These are phyloP conservation scores for Ogataea corticis DNA, from an alignment of 805 yeast genomes.

Conservation along the genomic window DNA sequence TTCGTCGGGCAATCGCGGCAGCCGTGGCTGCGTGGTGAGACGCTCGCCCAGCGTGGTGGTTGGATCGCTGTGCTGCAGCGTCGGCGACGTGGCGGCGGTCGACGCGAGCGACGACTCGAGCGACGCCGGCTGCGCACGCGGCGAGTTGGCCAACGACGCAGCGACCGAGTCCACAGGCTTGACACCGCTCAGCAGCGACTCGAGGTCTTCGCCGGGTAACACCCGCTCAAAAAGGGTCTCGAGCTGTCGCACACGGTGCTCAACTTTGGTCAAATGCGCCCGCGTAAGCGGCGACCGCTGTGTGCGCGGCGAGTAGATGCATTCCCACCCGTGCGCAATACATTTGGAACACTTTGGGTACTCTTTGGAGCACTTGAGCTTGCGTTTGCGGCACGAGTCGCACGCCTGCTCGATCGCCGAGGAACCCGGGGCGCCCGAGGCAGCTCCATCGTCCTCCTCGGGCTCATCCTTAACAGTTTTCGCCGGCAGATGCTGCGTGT, in stretches of 20 bases:
- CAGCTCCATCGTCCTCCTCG: not conserved
- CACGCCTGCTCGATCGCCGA: conserved; percentile 59
- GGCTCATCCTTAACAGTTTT: conserved; percentile 5
- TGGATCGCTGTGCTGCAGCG: not conserved
- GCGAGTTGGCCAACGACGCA: conserved; percentile 17
- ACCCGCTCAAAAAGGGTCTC: conserved; percentile 45
- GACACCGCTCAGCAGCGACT: conserved; percentile 30
- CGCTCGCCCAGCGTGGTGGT: not conserved
- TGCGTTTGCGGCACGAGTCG: conserved; percentile 80
- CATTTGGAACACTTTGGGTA: conserved; percentile 78
- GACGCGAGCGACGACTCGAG: conserved; percentile 1
- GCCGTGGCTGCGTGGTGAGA: conserved; percentile 8
- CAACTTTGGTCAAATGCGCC: conserved; percentile 76
- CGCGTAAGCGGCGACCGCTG: conserved; percentile 81
- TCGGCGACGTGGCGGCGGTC: conserved; percentile 3
- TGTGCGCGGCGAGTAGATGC: conserved; percentile 75
- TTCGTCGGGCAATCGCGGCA: conserved; percentile 31
- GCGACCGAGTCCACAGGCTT: conserved; percentile 15
- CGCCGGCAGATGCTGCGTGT: conserved; percentile 15
- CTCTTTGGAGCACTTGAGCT: conserved; percentile 78
- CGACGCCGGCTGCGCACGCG: conserved; percentile 12
- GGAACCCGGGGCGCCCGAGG: not conserved
- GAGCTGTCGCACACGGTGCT: conserved; percentile 50
- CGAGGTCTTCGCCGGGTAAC: conserved; percentile 48
- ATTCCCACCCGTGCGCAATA: conserved; percentile 66